These are phyloP conservation scores for Schwanniomyces yamadae DNA, from an alignment of 805 yeast species.

Conservation along the genomic window DNA sequence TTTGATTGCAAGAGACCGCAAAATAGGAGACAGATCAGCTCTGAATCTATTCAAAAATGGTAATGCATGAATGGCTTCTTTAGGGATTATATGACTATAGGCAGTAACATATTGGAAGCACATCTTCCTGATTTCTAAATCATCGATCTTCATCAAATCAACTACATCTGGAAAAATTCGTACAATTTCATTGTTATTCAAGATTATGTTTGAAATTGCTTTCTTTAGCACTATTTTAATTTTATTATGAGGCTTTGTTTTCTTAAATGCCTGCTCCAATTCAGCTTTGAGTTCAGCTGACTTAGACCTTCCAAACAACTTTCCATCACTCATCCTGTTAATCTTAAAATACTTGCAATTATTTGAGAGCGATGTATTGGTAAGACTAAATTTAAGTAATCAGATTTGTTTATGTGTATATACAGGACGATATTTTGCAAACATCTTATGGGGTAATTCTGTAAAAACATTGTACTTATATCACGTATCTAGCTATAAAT, in stretches of 20 bases:
- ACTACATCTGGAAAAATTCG: constrained; percentile 63
- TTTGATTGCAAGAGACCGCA: constrained; percentile 61
- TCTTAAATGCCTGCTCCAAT: constrained; percentile 42
- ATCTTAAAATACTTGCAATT: too few relatives aligned
- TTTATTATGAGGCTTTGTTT: constrained; percentile 38
- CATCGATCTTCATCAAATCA: constrained; percentile 51
- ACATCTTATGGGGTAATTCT: too few relatives aligned
- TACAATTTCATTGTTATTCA: constrained; percentile 78
- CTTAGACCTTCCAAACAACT: constrained; percentile 38
- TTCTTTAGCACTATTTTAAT: constrained; percentile 53
- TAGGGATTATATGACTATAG: constrained; percentile 59
- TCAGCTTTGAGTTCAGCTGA: constrained; percentile 41
- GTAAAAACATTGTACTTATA: too few relatives aligned
- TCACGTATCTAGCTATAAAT: too few relatives aligned
- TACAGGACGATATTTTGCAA: neutral
- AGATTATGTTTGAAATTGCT: constrained; percentile 77
- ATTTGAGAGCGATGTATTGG: too few relatives aligned
- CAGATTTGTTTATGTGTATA: neutral
- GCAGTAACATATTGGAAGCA: constrained; percentile 65
- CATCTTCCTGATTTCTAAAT: constrained; percentile 68
- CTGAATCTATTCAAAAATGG: constrained; percentile 56
- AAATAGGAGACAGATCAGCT: constrained; percentile 42
- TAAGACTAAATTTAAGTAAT: too few relatives aligned
- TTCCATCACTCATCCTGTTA: constrained; percentile 39
- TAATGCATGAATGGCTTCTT: constrained; percentile 52